phyloP scores from a whole-genome alignment of 345 rosid species.

The Citrus glauca region DNA sequence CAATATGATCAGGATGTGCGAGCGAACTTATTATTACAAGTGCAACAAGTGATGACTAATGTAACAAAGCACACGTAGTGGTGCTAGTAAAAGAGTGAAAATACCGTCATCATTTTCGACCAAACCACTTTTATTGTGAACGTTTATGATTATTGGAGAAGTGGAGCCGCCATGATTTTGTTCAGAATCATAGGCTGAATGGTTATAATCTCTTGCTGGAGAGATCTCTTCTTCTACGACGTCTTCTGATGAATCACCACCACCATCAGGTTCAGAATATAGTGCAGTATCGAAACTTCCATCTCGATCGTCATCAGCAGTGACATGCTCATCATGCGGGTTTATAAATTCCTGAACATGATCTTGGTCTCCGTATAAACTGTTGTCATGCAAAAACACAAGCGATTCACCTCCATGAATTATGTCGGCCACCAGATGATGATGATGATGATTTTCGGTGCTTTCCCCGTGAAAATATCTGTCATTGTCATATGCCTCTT shows the following conservation, averaged over 20 bases:
- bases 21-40: neutral
- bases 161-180: constrained; percentile 36
- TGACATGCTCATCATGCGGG: constrained; percentile 16
- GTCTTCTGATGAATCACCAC: constrained; percentile 7
- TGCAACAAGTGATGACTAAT: constrained; percentile 7
- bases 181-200: constrained; percentile 21
- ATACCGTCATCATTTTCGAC: constrained; percentile 44
- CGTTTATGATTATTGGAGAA: constrained; percentile 14
- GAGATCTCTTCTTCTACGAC: constrained; percentile 21
- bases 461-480: constrained; percentile 36
- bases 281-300: constrained; percentile 31
- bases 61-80: constrained; percentile 3
- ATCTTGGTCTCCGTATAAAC: neutral
- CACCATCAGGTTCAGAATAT: constrained; percentile 27
- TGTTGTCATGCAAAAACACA: constrained; percentile 30
- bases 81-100: neutral
- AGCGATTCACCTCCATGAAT: constrained; percentile 59
- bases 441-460: constrained; percentile 23
- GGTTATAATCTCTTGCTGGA: constrained; percentile 11
- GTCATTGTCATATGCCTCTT: constrained; percentile 30
- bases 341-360: constrained; percentile 16
- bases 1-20: constrained; percentile 11
- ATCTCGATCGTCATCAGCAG: constrained; percentile 26
- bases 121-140: constrained; percentile 29
- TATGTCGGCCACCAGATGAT: constrained; percentile 63